Percentiles rank a stretch among this genome's conserved stretches.
Conservation (phyloP, 805 yeast species). For the Candida silvatica region DNA sequence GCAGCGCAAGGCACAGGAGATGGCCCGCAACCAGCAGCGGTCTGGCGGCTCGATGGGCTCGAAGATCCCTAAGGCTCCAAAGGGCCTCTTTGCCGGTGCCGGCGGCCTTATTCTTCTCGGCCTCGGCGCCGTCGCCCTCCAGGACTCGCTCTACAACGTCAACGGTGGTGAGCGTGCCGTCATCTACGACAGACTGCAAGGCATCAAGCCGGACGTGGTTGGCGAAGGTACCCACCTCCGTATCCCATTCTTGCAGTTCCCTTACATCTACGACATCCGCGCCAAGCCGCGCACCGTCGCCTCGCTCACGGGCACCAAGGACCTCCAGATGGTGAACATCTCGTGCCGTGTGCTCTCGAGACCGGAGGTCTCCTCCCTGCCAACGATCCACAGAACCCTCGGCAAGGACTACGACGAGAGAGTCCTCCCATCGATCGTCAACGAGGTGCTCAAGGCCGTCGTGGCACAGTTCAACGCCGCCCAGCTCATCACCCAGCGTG, state of each 20-base stretch:
- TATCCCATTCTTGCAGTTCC: slow-evolving; percentile 91
- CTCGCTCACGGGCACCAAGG: slow-evolving; percentile 95
- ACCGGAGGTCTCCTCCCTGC: slow-evolving; percentile 73
- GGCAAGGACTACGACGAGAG: slow-evolving; percentile 96
- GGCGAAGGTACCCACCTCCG: slow-evolving; percentile 94
- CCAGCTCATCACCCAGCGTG: slow-evolving; percentile 98
- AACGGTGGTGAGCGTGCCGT: slow-evolving; percentile 99
- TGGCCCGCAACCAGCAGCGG: slow-evolving; percentile 26
- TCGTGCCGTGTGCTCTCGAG: slow-evolving; percentile 96
- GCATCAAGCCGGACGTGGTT: slow-evolving; percentile 75
- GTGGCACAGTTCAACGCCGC: slow-evolving; percentile 99
- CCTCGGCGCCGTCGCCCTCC: slow-evolving; percentile 44
- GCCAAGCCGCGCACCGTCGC: slow-evolving; percentile 97
- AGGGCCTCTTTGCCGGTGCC: slow-evolving; percentile 51
- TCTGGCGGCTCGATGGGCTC: slow-evolving; percentile 16
- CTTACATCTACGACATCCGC: slow-evolving; percentile 87
- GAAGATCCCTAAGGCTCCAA: slow-evolving; percentile 26
- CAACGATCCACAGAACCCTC: slow-evolving; percentile 81
- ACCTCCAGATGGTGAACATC: slow-evolving; percentile 96
- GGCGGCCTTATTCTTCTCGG: slow-evolving; percentile 55
- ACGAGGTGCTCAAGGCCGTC: slow-evolving; percentile 92
- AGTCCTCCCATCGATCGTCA: slow-evolving; percentile 92
- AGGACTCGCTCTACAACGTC: slow-evolving; percentile 67
- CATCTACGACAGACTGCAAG: slow-evolving; percentile 78
- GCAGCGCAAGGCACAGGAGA: slow-evolving; percentile 34